phyloP scores from a whole-genome alignment of 2,329 filamentous ascomycete genomes.

The Aspergillus unguis region DNA sequence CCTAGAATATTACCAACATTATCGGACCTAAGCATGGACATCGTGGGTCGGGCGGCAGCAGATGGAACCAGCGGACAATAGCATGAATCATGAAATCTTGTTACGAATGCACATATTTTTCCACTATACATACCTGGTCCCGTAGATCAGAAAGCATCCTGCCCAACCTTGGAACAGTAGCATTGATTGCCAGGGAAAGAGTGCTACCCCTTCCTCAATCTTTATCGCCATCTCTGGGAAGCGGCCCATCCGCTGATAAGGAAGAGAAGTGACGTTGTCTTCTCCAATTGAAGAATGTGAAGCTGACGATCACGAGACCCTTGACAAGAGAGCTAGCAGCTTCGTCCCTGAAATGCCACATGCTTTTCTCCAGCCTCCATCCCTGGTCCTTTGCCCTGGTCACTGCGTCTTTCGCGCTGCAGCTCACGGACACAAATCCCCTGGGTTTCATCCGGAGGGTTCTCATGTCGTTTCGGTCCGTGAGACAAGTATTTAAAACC shows the following conservation, averaged over 20 bases:
- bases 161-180: background rate
- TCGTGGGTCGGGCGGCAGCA: background rate
- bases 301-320: background rate
- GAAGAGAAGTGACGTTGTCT: background rate
- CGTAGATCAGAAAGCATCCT: conserved; percentile 1
- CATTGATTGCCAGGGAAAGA: too few relatives aligned
- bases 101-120: conserved; percentile 13
- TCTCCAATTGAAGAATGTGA: conserved; percentile 2
- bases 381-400: background rate
- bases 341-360: background rate
- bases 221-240: background rate
- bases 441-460: conserved; percentile 2
- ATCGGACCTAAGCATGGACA: background rate
- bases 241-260: background rate
- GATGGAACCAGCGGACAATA: background rate
- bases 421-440: background rate
- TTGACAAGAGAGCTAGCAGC: background rate
- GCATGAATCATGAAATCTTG: background rate
- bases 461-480: background rate
- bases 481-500: background rate
- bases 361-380: background rate
- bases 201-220: background rate
- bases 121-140: background rate
- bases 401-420: background rate
- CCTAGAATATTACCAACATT: background rate